These are phyloP conservation scores for Guadua angustifolia DNA, from an alignment of 176 grass and related monocot genomes.

Conservation along the genomic window DNA sequence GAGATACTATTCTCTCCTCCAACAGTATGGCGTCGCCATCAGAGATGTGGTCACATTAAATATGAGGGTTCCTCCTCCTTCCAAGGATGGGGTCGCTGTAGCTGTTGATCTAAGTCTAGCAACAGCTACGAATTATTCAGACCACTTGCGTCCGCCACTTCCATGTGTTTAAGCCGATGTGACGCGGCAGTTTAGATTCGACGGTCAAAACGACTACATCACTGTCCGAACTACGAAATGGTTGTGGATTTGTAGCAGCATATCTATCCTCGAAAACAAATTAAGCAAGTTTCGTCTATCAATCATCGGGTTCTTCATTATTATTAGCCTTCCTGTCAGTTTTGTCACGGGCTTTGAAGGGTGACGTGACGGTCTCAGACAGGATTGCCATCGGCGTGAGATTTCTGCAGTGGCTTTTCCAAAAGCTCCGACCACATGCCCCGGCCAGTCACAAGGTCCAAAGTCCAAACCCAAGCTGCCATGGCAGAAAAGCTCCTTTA, in stretches of 20 bases:
- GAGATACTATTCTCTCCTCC: neutral
- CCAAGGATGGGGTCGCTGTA: neutral
- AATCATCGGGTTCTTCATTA: neutral
- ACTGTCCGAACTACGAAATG: neutral
- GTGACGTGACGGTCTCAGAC: conserved; percentile 20
- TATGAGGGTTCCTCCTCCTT: conserved; percentile 1
- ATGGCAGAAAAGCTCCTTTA: neutral
- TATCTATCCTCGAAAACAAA: neutral
- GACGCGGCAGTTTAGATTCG: neutral
- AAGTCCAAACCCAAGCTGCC: conserved; percentile 23
- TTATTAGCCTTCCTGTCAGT: neutral
- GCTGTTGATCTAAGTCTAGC: neutral
- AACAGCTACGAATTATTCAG: conserved; percentile 18
- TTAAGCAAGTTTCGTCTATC: neutral
- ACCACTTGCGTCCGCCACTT: conserved; percentile 26
- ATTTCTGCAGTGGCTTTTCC: neutral
- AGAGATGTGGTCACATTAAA: conserved; percentile 4
- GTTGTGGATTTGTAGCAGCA: neutral
- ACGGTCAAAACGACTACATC: neutral
- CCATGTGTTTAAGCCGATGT: conserved; percentile 6
- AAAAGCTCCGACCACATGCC: conserved; percentile 35
- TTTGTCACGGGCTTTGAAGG: neutral
- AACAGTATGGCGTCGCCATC: neutral
- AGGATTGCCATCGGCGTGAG: conserved; percentile 14
- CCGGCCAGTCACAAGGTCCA: neutral